phyloP scores from a whole-genome alignment of 2,329 filamentous ascomycete genomes.

The Drechslerella coelobrocha region DNA sequence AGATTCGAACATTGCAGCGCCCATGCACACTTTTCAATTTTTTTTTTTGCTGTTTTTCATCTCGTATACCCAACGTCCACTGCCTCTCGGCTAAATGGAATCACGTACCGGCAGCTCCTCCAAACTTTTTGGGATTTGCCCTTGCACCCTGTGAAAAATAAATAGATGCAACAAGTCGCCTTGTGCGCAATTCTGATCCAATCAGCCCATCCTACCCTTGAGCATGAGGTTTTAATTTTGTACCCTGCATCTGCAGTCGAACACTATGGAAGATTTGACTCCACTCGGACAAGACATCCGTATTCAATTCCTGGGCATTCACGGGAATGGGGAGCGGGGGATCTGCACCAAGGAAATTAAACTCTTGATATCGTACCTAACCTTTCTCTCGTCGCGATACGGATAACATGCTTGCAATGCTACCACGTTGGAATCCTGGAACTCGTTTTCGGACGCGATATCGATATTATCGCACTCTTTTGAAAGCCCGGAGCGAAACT shows the following conservation, averaged over 20 bases:
- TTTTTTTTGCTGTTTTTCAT: no score
- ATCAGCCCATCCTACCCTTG: slow-evolving; percentile 9
- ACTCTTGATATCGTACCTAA: not conserved
- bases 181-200: slow-evolving; percentile 45
- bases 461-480: no score
- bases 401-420: no score
- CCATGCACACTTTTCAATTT: no score
- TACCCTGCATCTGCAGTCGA: no score
- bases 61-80: not conserved
- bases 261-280: not conserved
- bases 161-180: slow-evolving; percentile 4
- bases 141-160: not conserved
- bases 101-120: slow-evolving; percentile 44
- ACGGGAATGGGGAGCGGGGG: slow-evolving; percentile 21
- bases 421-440: not conserved
- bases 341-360: slow-evolving; percentile 38
- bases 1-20: slow-evolving; percentile 17
- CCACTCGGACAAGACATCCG: not conserved
- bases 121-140: not conserved
- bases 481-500: no score
- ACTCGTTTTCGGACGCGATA: not conserved
- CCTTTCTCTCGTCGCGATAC: no score
- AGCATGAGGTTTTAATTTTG: no score
- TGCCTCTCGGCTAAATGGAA: slow-evolving; percentile 48
- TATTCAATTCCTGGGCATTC: not conserved